phyloP scores from a whole-genome alignment of 2,329 filamentous ascomycete species.

The Neofusicoccum sp. region DNA sequence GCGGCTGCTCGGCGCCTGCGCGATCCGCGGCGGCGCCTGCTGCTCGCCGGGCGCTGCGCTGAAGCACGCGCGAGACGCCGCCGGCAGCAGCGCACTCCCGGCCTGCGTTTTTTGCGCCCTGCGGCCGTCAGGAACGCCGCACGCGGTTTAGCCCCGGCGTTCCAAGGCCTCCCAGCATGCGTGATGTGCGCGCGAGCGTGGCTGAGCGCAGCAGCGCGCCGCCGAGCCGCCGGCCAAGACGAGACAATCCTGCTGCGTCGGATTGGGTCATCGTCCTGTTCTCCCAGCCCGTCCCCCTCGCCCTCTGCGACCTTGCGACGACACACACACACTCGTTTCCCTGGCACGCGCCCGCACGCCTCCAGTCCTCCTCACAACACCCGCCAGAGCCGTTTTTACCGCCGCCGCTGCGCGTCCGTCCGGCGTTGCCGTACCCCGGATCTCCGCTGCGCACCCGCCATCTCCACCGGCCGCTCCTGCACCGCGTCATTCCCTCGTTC shows the following conservation, averaged over 20 bases:
- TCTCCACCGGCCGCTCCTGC: constrained; percentile 3
- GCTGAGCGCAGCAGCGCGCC: too few species aligned
- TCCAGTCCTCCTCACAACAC: not conserved
- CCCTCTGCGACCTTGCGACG: constrained; percentile 1
- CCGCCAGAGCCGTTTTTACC: not conserved
- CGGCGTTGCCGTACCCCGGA: constrained; percentile 13
- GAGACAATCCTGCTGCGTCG: constrained; percentile 3
- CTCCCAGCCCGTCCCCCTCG: constrained; percentile 2
- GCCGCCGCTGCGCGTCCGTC: not conserved
- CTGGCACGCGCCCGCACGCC: not conserved
- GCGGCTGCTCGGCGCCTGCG: too few species aligned
- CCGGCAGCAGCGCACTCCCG: not conserved
- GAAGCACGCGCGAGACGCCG: constrained; percentile 9
- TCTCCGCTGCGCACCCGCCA: constrained; percentile 17
- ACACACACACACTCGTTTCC: constrained; percentile 10
- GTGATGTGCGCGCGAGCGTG: not conserved
- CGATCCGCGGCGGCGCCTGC: constrained; percentile 8
- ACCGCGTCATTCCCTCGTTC: constrained; percentile 11
- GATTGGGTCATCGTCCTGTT: not conserved
- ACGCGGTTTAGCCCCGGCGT: not conserved
- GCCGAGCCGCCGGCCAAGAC: constrained; percentile 6
- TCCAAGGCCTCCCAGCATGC: constrained; percentile 10
- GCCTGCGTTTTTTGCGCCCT: not conserved
- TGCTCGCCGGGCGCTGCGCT: not conserved
- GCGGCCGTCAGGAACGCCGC: not conserved